Evolutionary conservation across 1,284 basidiomycete species (phyloP), one percentile per base, ranked within the genome.

Genomic region (Malassezia globosa): DNA sequence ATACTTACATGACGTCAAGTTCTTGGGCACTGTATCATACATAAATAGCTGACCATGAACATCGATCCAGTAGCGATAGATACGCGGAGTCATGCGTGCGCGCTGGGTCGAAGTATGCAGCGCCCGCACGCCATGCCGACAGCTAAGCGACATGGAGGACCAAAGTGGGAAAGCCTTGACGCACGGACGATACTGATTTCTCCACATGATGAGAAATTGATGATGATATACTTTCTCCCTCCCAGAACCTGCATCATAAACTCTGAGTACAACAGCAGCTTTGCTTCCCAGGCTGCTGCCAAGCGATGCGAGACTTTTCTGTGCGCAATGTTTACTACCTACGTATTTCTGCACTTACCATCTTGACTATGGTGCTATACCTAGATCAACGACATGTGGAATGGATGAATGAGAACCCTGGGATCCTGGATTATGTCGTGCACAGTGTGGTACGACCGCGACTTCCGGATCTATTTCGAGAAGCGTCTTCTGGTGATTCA

Each of bases 351-450:
- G 62, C 71, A 4, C 58, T 60, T 19, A 55, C 66, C 7, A 72
- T 74, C 7, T 56, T 75, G 0, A 71, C 69, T 36, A 64, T 69
- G 52, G 58, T 72, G 48, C 58, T 75, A 34, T 73, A 73, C 54
- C 59, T 75, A 35, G 73, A 75, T 51, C 59, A 68, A 7, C 58
- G 66, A 14, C 71, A 74, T 42, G 60, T 73, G 0, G 51, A 58
- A 8, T 75, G 73, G 73, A 70, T 75, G 64, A 72, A 70, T 34
- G 59, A 60, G 21, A 52, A 65, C 37, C 49, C 48, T 1, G 5
- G 26, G 44, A 60, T 62, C 16, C 40, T 62, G 34, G 46, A 58
- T 14, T 26, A 37, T 0, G 44, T 38, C 5, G 45, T 52, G 21
- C 13, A 42, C 5, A 27, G 47, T 8, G 16, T 31, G 11, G 16